Base-by-base conservation (phyloP, 31 red algal genomes). In the Porphyra umbilicalis region DNA sequence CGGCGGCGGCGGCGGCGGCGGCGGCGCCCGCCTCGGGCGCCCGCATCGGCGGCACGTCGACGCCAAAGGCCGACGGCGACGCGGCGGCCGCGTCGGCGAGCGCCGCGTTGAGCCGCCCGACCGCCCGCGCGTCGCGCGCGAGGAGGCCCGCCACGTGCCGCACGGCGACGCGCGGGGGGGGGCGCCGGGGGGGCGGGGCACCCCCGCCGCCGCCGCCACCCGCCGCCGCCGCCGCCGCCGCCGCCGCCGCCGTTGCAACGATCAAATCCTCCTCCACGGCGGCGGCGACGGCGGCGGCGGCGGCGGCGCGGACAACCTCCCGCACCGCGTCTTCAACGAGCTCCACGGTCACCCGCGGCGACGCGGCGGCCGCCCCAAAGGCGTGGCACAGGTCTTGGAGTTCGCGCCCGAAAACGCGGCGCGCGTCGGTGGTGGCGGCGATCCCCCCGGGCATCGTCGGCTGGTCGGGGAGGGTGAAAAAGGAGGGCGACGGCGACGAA, bases 361-460 rank as follows among this genome's bases (percentile, higher is more conserved):
- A 85, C 76, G 83, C 85, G 30, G 87, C 82, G 31, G 77, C 77
- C 79, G 93, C 93, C 10, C 93, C 93, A 81, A 96, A 96, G 16
- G 93, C 85, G 81, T 92, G 89, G 85, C 89, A 86, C 7, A 96
- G 86, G 86, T 87, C 76, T 79, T 96, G 90, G 44, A 96, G 89
- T 68, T 96, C 90, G n/a, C 84, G 79, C 13, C 87, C 87, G 68
- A 92, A 90, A 8, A 89, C 36, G 30, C 86, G 86, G 8, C 80
- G 77, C 13, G 57, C 57, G 57, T 71, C 57, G n/a, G 35, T 39
- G 2, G 39, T 32, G 32, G 79, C 35, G 11, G 30, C 57, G 25
- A 71, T 13, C 2, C 57, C 4, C 2, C 57, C 57, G 20, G 57
- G 57, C 57, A 71, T 71, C 0, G 57, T 71, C 20, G 57, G 57